phyloP scores from a whole-genome alignment of 306 rosid species.

The Quercus ilex region DNA sequence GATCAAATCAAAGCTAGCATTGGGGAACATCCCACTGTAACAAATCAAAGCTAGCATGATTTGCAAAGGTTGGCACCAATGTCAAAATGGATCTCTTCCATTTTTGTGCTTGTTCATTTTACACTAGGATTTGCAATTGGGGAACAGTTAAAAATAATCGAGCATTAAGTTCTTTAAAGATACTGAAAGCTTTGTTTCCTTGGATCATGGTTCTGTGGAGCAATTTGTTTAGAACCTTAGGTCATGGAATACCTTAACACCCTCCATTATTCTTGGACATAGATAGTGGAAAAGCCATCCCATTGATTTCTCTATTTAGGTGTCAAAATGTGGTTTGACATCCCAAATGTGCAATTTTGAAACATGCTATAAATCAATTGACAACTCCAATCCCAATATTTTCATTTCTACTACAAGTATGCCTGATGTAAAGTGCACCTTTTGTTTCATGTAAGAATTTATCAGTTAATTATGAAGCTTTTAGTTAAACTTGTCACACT shows the following conservation, averaged over 20 bases:
- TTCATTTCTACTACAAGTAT: too few species aligned
- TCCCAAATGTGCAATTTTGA: not conserved
- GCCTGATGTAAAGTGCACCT: not conserved
- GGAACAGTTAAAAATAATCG: too few species aligned
- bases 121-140: not conserved
- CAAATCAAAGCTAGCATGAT: too few species aligned
- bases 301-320: not conserved
- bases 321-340: not conserved
- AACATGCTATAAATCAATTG: not conserved
- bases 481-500: not conserved
- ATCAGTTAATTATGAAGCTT: not conserved
- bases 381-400: too few species aligned
- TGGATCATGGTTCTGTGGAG: not conserved
- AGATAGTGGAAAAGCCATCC: not conserved
- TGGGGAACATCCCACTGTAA: too few species aligned
- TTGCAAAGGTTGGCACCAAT: too few species aligned
- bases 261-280: not conserved
- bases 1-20: too few species aligned
- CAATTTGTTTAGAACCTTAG: too few species aligned
- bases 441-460: slow-evolving; percentile 16
- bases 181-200: not conserved
- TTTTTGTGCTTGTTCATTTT: not conserved
- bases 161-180: not conserved
- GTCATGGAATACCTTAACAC: too few species aligned
- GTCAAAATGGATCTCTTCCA: too few species aligned